Evolutionary conservation across 1,284 basidiomycete species (phyloP).

Genomic region (Macrocystidia cucumis): DNA sequence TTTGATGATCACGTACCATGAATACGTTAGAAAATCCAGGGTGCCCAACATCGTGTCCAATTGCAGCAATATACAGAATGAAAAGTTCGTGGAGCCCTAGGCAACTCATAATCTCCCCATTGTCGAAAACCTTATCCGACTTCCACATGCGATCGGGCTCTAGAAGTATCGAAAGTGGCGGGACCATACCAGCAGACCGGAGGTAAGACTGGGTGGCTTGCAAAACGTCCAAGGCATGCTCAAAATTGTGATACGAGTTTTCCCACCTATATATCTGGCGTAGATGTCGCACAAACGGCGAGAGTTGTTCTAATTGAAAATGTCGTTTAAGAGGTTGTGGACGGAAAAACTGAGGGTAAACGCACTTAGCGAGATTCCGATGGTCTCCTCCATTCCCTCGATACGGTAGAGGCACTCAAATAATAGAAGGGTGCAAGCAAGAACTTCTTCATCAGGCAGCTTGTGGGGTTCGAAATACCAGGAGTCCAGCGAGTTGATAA

Average conservation of each 20-base stretch:
- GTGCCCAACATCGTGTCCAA: constrained; percentile 94
- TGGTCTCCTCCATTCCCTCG: constrained; percentile 64
- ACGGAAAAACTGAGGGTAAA: constrained; percentile 16
- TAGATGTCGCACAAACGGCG: constrained; percentile 73
- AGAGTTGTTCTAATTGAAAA: constrained; percentile 51
- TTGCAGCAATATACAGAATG: constrained; percentile 79
- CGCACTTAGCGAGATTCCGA: constrained; percentile 63
- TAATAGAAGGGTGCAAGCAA: constrained; percentile 74
- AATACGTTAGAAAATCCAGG: constrained; percentile 89
- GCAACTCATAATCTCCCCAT: constrained; percentile 41
- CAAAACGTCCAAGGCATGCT: constrained; percentile 90
- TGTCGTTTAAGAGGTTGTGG: constrained; percentile 6
- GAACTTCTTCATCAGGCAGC: constrained; percentile 71
- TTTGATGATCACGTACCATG: constrained; percentile 55
- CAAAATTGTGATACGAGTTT: constrained; percentile 95
- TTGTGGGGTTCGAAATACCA: constrained; percentile 89
- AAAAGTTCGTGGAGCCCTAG: constrained; percentile 69
- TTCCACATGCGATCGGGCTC: constrained; percentile 40
- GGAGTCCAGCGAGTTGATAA: constrained; percentile 60
- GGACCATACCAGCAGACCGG: constrained; percentile 68
- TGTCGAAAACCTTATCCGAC: constrained; percentile 30
- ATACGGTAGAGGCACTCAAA: constrained; percentile 69
- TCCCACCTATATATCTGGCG: constrained; percentile 80
- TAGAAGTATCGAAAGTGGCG: constrained; percentile 56
- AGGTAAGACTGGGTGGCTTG: constrained; percentile 89